Conservation (phyloP, 139 green algal genomes). For the Bryopsis sp. region DNA sequence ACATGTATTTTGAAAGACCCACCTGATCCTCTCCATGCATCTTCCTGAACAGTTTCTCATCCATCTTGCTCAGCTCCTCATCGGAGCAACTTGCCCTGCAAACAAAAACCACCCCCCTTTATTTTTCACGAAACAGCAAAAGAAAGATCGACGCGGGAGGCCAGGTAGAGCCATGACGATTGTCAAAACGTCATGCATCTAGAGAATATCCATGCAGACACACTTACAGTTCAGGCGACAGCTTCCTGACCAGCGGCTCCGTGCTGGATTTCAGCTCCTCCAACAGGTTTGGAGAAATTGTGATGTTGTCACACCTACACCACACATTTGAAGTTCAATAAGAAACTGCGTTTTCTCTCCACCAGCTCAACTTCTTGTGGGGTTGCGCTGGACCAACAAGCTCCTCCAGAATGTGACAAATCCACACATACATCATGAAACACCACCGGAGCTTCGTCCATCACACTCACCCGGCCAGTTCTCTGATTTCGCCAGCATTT, state of each 20-base stretch:
- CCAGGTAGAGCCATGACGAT: background rate
- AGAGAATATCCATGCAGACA: background rate
- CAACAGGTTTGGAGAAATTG: constrained; percentile 72
- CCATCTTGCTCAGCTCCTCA: constrained; percentile 19
- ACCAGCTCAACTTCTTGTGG: background rate
- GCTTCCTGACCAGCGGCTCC: constrained; percentile 57
- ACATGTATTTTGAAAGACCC: background rate
- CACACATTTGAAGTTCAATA: constrained; percentile 2
- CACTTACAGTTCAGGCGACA: constrained; percentile 35
- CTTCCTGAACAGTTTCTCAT: constrained; percentile 40
- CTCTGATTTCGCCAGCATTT: constrained; percentile 69
- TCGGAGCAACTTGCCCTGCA: constrained; percentile 13
- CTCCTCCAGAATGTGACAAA: background rate
- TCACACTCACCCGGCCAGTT: constrained; percentile 64
- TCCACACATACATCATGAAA: background rate
- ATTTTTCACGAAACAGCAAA: background rate
- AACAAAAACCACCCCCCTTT: too few relatives aligned
- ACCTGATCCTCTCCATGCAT: constrained; percentile 52
- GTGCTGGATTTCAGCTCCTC: constrained; percentile 60
- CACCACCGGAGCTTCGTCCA: background rate
- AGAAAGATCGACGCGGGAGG: background rate
- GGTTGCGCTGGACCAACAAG: background rate
- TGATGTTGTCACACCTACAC: constrained; percentile 83
- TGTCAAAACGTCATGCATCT: background rate
- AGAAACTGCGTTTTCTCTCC: background rate